Conservation (phyloP, 345 rosid species). For the Chamaenerion angustifolium region DNA sequence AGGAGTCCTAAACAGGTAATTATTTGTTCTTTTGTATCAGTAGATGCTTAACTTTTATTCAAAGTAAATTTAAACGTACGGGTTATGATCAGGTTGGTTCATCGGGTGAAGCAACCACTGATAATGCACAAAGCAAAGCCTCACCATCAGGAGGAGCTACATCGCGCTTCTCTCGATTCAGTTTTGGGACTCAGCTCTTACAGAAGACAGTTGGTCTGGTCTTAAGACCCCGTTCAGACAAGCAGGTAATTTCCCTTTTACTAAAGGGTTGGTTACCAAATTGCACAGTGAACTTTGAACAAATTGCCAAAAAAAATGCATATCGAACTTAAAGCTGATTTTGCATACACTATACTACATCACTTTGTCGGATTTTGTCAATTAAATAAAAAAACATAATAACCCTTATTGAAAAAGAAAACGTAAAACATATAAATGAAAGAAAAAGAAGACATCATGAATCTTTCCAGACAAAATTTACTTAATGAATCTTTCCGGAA, state of each 20-base stretch:
- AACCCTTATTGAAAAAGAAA: too few species aligned
- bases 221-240: slow-evolving; percentile 54
- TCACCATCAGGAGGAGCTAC: slow-evolving; percentile 23
- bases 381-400: too few species aligned
- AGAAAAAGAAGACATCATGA: too few species aligned
- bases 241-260: slow-evolving; percentile 42
- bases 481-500: too few species aligned
- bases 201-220: slow-evolving; percentile 82
- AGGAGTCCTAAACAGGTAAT: slow-evolving; percentile 66
- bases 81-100: slow-evolving; percentile 35
- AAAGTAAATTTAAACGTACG: slow-evolving; percentile 7
- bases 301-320: too few species aligned
- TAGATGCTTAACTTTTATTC: not conserved
- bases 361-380: too few species aligned
- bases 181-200: slow-evolving; percentile 64
- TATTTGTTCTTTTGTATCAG: not conserved
- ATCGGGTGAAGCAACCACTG: slow-evolving; percentile 33
- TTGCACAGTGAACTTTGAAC: too few species aligned
- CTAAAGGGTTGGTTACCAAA: too few species aligned
- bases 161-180: slow-evolving; percentile 72
- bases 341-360: too few species aligned
- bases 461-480: too few species aligned
- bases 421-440: too few species aligned
- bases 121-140: slow-evolving; percentile 45
- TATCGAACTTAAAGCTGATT: too few species aligned